Evolutionary conservation across 2,329 filamentous ascomycete species (phyloP).

Genomic region (Venturia asperata): DNA sequence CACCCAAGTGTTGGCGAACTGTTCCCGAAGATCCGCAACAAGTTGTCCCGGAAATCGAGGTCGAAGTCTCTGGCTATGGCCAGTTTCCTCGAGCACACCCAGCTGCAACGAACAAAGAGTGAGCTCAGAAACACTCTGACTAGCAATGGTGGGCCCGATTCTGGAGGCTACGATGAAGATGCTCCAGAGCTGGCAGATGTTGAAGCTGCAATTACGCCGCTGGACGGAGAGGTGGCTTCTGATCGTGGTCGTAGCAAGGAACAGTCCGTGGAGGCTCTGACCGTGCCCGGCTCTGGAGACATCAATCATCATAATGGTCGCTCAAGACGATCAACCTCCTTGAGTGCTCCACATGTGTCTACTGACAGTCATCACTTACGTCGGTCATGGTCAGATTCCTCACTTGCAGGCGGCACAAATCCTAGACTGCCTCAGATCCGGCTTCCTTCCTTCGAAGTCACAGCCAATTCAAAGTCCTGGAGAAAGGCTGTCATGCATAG

Average conservation of each 20-base stretch:
- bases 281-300: background rate
- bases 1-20: conserved; percentile 11
- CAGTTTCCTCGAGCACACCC: conserved; percentile 4
- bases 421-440: conserved; percentile 8
- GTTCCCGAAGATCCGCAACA: conserved; percentile 15
- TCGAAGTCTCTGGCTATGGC: conserved; percentile 15
- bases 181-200: conserved; percentile 10
- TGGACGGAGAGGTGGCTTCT: background rate
- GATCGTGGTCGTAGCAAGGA: background rate
- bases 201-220: conserved; percentile 4
- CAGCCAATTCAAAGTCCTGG: conserved; percentile 12
- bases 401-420: background rate
- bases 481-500: conserved; percentile 17
- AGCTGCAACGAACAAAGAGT: conserved; percentile 13
- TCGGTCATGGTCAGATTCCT: conserved; percentile 14
- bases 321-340: conserved; percentile 9
- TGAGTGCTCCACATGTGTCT: background rate
- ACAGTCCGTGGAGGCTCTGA: background rate
- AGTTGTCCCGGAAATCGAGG: conserved; percentile 4
- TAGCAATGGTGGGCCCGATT: conserved; percentile 12
- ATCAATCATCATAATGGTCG: background rate
- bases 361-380: background rate
- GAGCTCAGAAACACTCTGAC: conserved; percentile 19
- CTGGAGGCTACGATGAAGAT: conserved; percentile 19
- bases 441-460: conserved; percentile 14